A percentile compares a stretch with the other conserved stretches of the same genome.
phyloP scores from a whole-genome alignment of 2,329 filamentous ascomycete species.

The Talaromyces pinophilus region DNA sequence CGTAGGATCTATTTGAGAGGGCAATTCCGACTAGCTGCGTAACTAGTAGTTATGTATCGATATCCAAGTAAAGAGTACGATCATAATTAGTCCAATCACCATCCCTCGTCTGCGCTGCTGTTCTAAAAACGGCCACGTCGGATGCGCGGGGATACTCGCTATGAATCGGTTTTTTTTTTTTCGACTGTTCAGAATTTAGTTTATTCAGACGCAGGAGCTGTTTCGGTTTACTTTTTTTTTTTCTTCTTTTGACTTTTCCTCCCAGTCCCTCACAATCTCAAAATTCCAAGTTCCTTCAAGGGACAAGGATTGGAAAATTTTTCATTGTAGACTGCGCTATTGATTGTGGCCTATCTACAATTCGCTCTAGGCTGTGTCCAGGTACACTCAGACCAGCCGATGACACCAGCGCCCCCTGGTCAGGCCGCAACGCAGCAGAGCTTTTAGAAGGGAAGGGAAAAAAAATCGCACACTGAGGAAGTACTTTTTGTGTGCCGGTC shows the following conservation, averaged over 20 bases:
- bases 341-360: slow-evolving; percentile 8
- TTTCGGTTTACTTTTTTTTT: not conserved
- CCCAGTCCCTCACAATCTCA: too few relatives aligned
- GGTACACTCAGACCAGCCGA: slow-evolving; percentile 22
- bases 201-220: not conserved
- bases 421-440: slow-evolving; percentile 23
- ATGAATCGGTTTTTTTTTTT: not conserved
- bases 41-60: not conserved
- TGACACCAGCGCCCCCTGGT: slow-evolving; percentile 24
- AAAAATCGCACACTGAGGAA: slow-evolving; percentile 6
- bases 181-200: not conserved
- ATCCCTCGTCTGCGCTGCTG: not conserved
- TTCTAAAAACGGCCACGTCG: slow-evolving; percentile 18
- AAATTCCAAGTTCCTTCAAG: not conserved
- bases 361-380: slow-evolving; percentile 15
- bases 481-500: not conserved
- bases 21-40: not conserved
- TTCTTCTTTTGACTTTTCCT: not conserved
- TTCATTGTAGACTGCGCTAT: slow-evolving; percentile 13
- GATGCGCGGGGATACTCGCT: slow-evolving; percentile 19
- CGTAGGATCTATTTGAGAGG: not conserved
- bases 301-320: slow-evolving; percentile 16
- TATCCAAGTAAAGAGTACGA: not conserved
- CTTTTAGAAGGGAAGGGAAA: slow-evolving; percentile 7
- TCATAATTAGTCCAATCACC: slow-evolving; percentile 11